These are phyloP conservation scores for Vinca major DNA, from an alignment of 305 asterid species.

Conservation along the genomic window DNA sequence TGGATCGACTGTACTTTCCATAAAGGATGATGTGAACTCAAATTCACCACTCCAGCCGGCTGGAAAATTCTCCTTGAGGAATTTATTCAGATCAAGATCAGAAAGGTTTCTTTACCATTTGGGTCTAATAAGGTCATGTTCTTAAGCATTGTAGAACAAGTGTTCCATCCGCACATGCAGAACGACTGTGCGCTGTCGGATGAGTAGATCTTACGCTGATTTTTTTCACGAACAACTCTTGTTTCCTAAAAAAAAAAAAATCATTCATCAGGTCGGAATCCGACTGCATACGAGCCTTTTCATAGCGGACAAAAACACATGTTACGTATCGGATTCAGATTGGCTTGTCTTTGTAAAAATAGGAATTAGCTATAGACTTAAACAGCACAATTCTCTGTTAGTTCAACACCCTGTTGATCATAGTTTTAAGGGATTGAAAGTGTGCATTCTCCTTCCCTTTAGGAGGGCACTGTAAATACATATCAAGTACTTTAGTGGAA, in stretches of 20 bases:
- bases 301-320: too few relatives aligned
- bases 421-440: neutral
- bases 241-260: too few relatives aligned
- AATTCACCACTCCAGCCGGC: constrained; percentile 34
- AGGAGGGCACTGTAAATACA: constrained; percentile 10
- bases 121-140: constrained; percentile 59
- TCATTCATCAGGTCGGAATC: too few relatives aligned
- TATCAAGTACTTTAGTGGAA: neutral
- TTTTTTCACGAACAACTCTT: too few relatives aligned
- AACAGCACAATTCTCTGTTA: constrained; percentile 1
- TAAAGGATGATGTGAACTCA: constrained; percentile 51
- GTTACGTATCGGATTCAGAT: too few relatives aligned
- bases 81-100: constrained; percentile 56
- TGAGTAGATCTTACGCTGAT: too few relatives aligned
- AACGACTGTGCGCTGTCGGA: too few relatives aligned
- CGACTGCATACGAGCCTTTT: too few relatives aligned
- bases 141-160: constrained; percentile 12
- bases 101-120: constrained; percentile 65
- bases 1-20: constrained; percentile 48
- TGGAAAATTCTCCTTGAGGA: constrained; percentile 47
- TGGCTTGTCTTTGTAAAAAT: constrained; percentile 1
- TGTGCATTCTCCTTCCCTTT: constrained; percentile 9
- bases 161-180: too few relatives aligned
- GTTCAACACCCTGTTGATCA: constrained; percentile 19
- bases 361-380: constrained; percentile 5